These are phyloP conservation scores for Ustulina deusta DNA, from an alignment of 2,329 filamentous ascomycete genomes.

Conservation along the genomic window DNA sequence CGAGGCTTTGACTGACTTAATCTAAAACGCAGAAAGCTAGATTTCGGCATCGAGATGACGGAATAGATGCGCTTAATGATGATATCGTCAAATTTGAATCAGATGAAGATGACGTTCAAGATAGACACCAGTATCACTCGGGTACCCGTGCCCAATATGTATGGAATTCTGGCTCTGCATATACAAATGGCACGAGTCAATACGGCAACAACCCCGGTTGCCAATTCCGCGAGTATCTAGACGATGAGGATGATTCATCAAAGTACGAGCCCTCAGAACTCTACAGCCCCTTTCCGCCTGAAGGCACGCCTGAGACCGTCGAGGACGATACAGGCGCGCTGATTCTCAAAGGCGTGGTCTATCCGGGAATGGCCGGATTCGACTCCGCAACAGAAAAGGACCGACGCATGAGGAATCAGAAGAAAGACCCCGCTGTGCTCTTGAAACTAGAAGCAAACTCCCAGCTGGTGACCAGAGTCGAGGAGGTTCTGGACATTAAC, in stretches of 20 bases:
- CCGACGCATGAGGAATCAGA: slow-evolving; percentile 80
- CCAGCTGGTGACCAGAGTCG: slow-evolving; percentile 70
- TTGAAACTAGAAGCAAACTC: slow-evolving; percentile 74
- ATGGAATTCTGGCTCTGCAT: slow-evolving; percentile 29
- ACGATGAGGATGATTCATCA: slow-evolving; percentile 42
- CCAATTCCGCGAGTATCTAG: slow-evolving; percentile 37
- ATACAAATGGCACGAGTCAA: slow-evolving; percentile 14
- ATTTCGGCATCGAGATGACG: slow-evolving; percentile 1
- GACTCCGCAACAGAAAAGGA: slow-evolving; percentile 81
- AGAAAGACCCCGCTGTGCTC: slow-evolving; percentile 79
- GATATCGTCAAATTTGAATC: slow-evolving; percentile 43
- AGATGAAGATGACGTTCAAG: slow-evolving; percentile 37
- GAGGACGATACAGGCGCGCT: slow-evolving; percentile 44
- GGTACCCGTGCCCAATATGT: slow-evolving; percentile 17
- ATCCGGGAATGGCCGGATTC: slow-evolving; percentile 84
- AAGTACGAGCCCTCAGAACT: slow-evolving; percentile 50
- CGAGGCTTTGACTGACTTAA: slow-evolving; percentile 4
- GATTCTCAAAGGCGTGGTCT: slow-evolving; percentile 76
- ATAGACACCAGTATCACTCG: slow-evolving; percentile 28
- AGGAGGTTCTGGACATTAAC: slow-evolving; percentile 71
- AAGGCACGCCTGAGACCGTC: slow-evolving; percentile 47
- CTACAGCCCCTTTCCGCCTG: slow-evolving; percentile 46
- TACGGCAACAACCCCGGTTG: slow-evolving; percentile 6
- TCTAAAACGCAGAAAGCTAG: slow-evolving; percentile 19
- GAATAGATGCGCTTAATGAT: slow-evolving; percentile 4